Evolutionary conservation across 768 basidiomycete species (phyloP), one percentile per base, ranked within the genome.

Genomic region (Rhizopogon roseolus): DNA sequence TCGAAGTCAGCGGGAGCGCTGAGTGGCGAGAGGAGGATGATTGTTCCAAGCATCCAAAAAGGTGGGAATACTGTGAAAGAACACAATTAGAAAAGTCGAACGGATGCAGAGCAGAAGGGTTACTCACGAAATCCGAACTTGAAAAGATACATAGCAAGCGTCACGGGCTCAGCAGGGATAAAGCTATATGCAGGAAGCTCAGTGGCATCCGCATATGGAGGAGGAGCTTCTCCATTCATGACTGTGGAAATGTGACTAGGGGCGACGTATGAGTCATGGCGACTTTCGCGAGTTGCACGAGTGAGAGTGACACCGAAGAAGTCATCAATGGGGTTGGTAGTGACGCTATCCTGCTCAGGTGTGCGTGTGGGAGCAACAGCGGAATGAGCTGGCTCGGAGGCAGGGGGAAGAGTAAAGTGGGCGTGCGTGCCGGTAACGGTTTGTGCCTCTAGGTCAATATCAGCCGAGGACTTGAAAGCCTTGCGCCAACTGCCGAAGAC

Each of bases 81-180:
- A 46, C 34, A 49, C 17, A 9, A 32, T 28, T 49, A 51, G 53
- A 36, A 50, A 17, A 42, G n/a, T 22, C 11, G 36, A 13, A 45
- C 8, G 16, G 5, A 34, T 34, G 17, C 17, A 6, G 6, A 1
- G 7, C 28, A 28, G 14, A 32, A 16, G 10, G 6, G 45, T 5
- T 10, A 72, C 79, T 64, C 57, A 80, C 79, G 28, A 61, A 80
- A 80, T 22, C 79, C 79, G 28, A 72, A 76, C 55, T 72, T 76
- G 70, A 80, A 80, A 38, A 80, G 67, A 57, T 75, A 74, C 64
- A 65, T 71, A 1, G 77, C 77, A 53, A 80, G 72, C 41, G 77
- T 77, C 38, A 63, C 57, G 29, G 74, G 76, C 63, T 76, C 73
- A 6, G 63, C 65, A 11, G 71, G 38, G 22, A 52, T 28, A 13